Percentiles rank a stretch among this genome's conserved stretches.
phyloP scores from a whole-genome alignment of 2,329 filamentous ascomycete genomes.

The Diplodia intermedia region DNA sequence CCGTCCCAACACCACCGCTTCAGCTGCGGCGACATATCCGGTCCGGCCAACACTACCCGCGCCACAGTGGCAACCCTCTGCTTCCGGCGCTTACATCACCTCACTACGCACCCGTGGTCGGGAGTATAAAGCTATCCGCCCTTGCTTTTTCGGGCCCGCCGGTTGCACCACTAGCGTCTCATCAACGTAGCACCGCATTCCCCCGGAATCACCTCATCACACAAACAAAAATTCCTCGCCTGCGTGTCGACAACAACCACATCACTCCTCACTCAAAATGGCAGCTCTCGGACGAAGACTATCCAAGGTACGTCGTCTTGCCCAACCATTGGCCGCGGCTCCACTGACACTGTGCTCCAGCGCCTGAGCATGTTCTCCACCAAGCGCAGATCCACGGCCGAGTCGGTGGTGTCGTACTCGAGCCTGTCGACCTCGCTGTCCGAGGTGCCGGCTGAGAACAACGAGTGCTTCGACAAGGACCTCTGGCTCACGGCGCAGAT shows the following conservation, averaged over 20 bases:
- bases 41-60: conserved; percentile 1
- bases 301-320: conserved; percentile 5
- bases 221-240: background rate
- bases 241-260: background rate
- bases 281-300: conserved; percentile 8
- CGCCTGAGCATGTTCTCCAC: conserved; percentile 14
- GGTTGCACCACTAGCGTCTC: conserved; percentile 19
- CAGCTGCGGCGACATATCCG: background rate
- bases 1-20: background rate
- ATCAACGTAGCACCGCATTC: conserved; percentile 10
- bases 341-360: background rate
- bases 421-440: conserved; percentile 20
- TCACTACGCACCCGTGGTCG: background rate
- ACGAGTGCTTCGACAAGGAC: conserved; percentile 26
- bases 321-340: background rate
- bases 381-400: conserved; percentile 17
- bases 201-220: conserved; percentile 1
- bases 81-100: conserved; percentile 17
- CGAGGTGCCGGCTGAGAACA: conserved; percentile 20
- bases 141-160: background rate
- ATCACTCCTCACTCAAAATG: conserved; percentile 2
- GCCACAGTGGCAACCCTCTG: conserved; percentile 21
- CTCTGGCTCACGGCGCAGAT: conserved; percentile 22
- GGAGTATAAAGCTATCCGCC: background rate
- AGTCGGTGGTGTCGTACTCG: conserved; percentile 18